Conservation (phyloP, 1,284 basidiomycete genomes). For the Limonomyces culmigenus region DNA sequence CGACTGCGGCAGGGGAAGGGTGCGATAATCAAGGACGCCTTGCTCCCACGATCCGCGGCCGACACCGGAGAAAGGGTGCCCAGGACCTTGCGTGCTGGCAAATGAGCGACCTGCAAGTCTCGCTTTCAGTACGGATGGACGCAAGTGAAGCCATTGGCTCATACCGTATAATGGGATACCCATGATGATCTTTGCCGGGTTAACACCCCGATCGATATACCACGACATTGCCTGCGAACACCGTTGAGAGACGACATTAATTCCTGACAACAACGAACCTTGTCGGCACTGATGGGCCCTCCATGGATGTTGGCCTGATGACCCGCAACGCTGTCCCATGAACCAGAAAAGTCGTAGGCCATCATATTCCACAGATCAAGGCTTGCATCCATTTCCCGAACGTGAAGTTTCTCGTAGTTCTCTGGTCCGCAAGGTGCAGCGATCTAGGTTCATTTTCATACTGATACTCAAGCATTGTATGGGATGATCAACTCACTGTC, state of each 20-base stretch:
- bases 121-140: not conserved
- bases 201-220: too few species aligned
- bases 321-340: conserved; percentile 62
- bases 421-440: conserved; percentile 88
- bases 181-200: conserved; percentile 72
- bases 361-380: conserved; percentile 98
- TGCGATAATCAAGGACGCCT: conserved; percentile 71
- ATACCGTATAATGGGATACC: conserved; percentile 80
- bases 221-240: too few species aligned
- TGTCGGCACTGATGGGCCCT: conserved; percentile 42
- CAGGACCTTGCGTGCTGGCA: conserved; percentile 71
- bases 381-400: conserved; percentile 72
- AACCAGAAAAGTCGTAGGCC: conserved; percentile 81
- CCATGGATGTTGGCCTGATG: conserved; percentile 85
- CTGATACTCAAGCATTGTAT: too few species aligned
- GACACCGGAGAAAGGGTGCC: conserved; percentile 59
- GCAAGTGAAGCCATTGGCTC: not conserved
- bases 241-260: too few species aligned
- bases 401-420: conserved; percentile 65
- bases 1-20: conserved; percentile 55
- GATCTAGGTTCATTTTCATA: conserved; percentile 37
- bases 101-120: conserved; percentile 52
- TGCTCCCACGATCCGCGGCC: conserved; percentile 64
- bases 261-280: too few species aligned
- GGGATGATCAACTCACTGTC: conserved; percentile 32